Evolutionary conservation across 2,329 filamentous ascomycete species (phyloP).

Genomic region (Paramyrothecium roridum): DNA sequence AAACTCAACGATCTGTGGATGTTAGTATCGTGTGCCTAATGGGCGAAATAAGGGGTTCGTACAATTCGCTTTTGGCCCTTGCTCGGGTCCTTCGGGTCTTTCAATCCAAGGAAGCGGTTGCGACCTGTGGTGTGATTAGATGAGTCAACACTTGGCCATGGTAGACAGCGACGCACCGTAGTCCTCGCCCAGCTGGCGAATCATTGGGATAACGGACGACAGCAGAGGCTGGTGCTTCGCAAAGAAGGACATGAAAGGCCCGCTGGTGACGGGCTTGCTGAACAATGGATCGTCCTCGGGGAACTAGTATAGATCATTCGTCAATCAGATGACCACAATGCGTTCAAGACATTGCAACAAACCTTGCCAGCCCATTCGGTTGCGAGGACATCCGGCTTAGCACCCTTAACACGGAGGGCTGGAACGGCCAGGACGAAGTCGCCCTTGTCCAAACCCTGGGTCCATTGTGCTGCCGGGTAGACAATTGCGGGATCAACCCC

Average conservation of each 20-base stretch:
- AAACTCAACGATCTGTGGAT: conserved; percentile 65
- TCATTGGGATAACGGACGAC: conserved; percentile 64
- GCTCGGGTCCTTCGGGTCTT: conserved; percentile 57
- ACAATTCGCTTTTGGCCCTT: conserved; percentile 59
- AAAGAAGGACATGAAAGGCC: conserved; percentile 75
- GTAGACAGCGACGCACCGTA: conserved; percentile 33
- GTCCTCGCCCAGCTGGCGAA: conserved; percentile 56
- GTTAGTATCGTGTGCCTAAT: neutral
- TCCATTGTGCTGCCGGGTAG: conserved; percentile 76
- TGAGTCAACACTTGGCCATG: neutral
- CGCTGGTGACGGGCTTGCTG: conserved; percentile 63
- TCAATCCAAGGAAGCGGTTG: conserved; percentile 57
- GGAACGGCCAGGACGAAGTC: conserved; percentile 77
- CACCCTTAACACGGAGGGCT: conserved; percentile 73
- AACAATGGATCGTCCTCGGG: conserved; percentile 72
- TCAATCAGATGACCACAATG: conserved; percentile 1
- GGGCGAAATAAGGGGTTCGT: conserved; percentile 4
- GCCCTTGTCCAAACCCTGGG: conserved; percentile 74
- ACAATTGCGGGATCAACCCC: conserved; percentile 69
- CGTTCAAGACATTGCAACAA: conserved; percentile 5
- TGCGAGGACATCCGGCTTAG: conserved; percentile 61
- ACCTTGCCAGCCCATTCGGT: conserved; percentile 62
- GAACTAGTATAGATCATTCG: conserved; percentile 45
- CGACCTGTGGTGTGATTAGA: conserved; percentile 43
- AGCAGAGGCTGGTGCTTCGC: conserved; percentile 69